phyloP scores from a whole-genome alignment of 495 filamentous ascomycete genomes.

The Trichocladium antarcticum region DNA sequence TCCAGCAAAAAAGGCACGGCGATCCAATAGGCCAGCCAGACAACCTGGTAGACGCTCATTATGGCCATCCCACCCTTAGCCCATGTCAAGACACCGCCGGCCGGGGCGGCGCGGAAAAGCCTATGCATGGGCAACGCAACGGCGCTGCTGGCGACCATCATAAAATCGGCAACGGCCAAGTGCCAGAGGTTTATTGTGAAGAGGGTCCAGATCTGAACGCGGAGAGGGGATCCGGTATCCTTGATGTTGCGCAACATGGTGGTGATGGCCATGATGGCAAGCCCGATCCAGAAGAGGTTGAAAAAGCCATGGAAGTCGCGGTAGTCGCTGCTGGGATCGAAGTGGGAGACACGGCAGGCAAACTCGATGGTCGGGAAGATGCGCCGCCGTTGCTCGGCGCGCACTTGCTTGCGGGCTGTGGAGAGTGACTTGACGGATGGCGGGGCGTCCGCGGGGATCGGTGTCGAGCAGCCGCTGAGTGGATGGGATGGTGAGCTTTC shows the following conservation, averaged over 20 bases:
- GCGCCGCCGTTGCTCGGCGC: slow-evolving; percentile 68
- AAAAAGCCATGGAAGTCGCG: slow-evolving; percentile 95
- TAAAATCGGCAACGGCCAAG: slow-evolving; percentile 66
- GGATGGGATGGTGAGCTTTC: neutral
- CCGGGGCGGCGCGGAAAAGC: slow-evolving; percentile 44
- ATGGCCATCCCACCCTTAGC: slow-evolving; percentile 59
- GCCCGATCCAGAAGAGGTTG: slow-evolving; percentile 90
- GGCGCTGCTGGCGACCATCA: slow-evolving; percentile 70
- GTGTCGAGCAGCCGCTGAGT: slow-evolving; percentile 74
- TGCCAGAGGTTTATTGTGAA: slow-evolving; percentile 83
- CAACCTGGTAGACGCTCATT: slow-evolving; percentile 68
- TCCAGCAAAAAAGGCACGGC: slow-evolving; percentile 76
- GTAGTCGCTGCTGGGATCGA: slow-evolving; percentile 86
- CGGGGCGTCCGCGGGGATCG: slow-evolving; percentile 79
- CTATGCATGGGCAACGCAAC: slow-evolving; percentile 64
- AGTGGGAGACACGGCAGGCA: slow-evolving; percentile 85
- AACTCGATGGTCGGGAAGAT: slow-evolving; percentile 95
- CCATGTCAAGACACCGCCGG: slow-evolving; percentile 56
- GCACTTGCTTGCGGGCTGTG: slow-evolving; percentile 69
- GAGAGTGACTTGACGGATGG: slow-evolving; percentile 81
- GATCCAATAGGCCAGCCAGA: slow-evolving; percentile 78
- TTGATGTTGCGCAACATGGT: slow-evolving; percentile 84
- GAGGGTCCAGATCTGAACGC: slow-evolving; percentile 73
- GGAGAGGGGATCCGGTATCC: slow-evolving; percentile 78
- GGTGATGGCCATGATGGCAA: slow-evolving; percentile 94